Conservation (phyloP, 1,284 basidiomycete genomes). For the Rhodotorula sp. region DNA sequence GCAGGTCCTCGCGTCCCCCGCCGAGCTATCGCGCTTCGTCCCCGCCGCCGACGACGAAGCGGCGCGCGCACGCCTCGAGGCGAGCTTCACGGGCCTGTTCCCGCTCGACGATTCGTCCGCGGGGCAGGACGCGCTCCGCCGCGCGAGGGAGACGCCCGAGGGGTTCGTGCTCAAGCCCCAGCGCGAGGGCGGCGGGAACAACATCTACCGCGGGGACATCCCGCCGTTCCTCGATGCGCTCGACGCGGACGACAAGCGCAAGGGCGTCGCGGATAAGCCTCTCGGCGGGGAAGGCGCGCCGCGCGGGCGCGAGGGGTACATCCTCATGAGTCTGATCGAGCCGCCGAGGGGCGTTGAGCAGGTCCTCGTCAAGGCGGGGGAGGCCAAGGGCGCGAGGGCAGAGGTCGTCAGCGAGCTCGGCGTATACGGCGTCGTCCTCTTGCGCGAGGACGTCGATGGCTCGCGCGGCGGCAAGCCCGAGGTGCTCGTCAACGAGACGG, state of each 20-base stretch:
- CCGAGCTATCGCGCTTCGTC: conserved; percentile 70
- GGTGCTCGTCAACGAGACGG: conserved; percentile 61
- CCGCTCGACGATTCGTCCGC: conserved; percentile 52
- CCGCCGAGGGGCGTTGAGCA: conserved; percentile 69
- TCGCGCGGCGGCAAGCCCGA: conserved; percentile 27
- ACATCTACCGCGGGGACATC: conserved; percentile 84
- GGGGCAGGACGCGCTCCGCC: conserved; percentile 57
- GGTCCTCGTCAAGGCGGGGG: conserved; percentile 68
- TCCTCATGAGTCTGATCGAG: conserved; percentile 87
- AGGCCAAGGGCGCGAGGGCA: conserved; percentile 55
- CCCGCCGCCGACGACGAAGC: background rate
- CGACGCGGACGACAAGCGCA: conserved; percentile 57
- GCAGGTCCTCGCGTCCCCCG: conserved; percentile 76
- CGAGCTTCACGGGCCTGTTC: conserved; percentile 76
- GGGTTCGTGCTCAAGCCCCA: conserved; percentile 90
- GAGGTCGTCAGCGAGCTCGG: conserved; percentile 90
- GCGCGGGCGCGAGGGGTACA: conserved; percentile 66
- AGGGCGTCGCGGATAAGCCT: background rate
- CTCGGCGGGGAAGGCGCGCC: background rate
- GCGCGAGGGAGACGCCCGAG: conserved; percentile 60
- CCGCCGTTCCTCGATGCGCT: conserved; percentile 71
- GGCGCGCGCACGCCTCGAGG: conserved; percentile 60
- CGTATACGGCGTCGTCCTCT: conserved; percentile 85
- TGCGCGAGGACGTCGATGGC: conserved; percentile 54
- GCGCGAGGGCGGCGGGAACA: conserved; percentile 95